These are phyloP conservation scores for Talaromyces rugulosus DNA, from an alignment of 2,329 filamentous ascomycete genomes.

Conservation along the genomic window DNA sequence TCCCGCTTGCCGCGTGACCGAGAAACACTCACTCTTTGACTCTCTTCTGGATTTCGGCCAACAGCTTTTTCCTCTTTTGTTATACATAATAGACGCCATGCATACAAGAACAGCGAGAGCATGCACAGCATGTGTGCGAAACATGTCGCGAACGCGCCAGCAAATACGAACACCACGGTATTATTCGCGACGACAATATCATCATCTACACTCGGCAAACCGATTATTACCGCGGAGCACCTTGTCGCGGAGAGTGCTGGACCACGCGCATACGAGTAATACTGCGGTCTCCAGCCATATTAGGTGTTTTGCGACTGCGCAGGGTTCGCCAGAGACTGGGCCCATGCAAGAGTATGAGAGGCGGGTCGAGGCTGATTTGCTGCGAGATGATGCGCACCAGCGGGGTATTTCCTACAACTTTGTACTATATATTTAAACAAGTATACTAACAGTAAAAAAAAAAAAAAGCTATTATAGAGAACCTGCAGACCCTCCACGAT, in stretches of 20 bases:
- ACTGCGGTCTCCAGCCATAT: not conserved
- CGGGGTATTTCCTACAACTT: conserved; percentile 54
- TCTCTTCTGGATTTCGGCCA: too few species aligned
- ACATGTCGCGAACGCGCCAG: not conserved
- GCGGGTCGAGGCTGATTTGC: conserved; percentile 66
- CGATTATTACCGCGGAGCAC: not conserved
- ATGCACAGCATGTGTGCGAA: not conserved
- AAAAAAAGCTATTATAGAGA: conserved; percentile 74
- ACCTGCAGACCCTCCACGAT: conserved; percentile 82
- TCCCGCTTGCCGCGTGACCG: not conserved
- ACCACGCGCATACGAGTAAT: not conserved
- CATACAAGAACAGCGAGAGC: not conserved
- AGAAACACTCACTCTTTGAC: not conserved
- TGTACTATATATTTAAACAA: not conserved
- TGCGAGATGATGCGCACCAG: conserved; percentile 89
- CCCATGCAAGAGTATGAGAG: conserved; percentile 86
- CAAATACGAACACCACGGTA: not conserved
- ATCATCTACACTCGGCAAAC: not conserved
- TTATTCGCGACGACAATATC: not conserved
- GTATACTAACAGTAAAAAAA: not conserved
- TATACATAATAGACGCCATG: not conserved
- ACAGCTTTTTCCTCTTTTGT: not conserved
- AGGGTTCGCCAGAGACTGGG: conserved; percentile 40
- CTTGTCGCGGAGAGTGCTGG: not conserved
- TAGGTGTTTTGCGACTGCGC: conserved; percentile 8